These are phyloP conservation scores for Globisporangium nunn DNA, from an alignment of 352 stramenopile genomes.

Conservation along the genomic window DNA sequence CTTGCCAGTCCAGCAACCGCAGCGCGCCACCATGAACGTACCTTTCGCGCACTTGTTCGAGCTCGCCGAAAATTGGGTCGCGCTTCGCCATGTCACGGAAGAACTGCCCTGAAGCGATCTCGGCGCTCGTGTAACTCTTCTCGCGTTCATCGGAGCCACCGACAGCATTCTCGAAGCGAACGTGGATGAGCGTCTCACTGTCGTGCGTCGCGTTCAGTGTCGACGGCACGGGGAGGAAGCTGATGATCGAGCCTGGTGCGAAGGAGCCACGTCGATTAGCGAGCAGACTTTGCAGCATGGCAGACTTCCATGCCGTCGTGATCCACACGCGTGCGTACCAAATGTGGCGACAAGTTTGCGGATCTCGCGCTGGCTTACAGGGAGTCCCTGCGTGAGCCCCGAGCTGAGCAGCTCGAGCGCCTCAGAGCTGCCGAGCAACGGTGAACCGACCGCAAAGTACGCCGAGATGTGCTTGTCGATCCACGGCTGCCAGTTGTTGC, in stretches of 20 bases:
- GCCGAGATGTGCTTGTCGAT: conserved; percentile 69
- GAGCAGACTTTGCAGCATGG: too few relatives aligned
- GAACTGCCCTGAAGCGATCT: conserved; percentile 59
- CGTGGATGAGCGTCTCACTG: conserved; percentile 42
- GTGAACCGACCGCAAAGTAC: conserved; percentile 70
- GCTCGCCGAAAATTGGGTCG: conserved; percentile 57
- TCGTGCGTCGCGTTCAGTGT: conserved; percentile 39
- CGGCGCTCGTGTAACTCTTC: conserved; percentile 54
- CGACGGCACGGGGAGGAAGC: conserved; percentile 64
- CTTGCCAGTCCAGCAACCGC: too few relatives aligned
- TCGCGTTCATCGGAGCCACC: conserved; percentile 15
- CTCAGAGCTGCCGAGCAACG: conserved; percentile 62
- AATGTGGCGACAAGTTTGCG: conserved; percentile 69
- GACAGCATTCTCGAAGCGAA: conserved; percentile 24
- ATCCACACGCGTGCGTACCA: conserved; percentile 19
- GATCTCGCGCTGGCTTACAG: conserved; percentile 57
- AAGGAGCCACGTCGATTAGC: too few relatives aligned
- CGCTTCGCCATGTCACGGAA: conserved; percentile 60
- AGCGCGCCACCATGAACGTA: conserved; percentile 6
- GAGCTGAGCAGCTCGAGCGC: conserved; percentile 62
- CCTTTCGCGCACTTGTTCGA: conserved; percentile 46
- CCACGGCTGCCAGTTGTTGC: conserved; percentile 67
- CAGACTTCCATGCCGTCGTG: too few relatives aligned
- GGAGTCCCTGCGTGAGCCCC: conserved; percentile 54
- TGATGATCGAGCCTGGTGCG: conserved; percentile 49